Percentiles rank a stretch among this genome's conserved stretches.
phyloP scores from a whole-genome alignment of 768 basidiomycete species.

The Dacryopinax spathularia region DNA sequence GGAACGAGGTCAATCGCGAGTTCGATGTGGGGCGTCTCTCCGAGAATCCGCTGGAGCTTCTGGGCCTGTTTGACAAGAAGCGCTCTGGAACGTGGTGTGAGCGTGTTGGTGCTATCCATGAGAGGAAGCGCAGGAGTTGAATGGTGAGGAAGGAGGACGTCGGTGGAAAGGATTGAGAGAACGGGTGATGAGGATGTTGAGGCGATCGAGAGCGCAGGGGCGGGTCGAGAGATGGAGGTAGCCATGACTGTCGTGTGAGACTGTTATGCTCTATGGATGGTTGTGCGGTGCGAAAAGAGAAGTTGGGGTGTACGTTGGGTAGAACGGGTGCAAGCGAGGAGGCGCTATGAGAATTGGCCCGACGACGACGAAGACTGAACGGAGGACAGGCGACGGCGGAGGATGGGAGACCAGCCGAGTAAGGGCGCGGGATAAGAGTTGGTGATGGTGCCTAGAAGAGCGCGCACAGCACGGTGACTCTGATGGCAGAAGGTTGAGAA shows the following conservation, averaged over 20 bases:
- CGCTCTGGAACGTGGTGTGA: neutral
- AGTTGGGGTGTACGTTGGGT: neutral
- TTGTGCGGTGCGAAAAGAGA: too few species aligned
- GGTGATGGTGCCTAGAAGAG: neutral
- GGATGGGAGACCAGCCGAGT: too few species aligned
- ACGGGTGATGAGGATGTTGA: neutral
- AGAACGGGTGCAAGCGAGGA: too few species aligned
- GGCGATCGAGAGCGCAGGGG: neutral
- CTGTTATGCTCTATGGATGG: neutral
- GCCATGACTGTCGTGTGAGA: neutral
- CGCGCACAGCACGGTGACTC: neutral
- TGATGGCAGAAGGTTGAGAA: neutral
- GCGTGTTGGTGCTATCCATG: neutral
- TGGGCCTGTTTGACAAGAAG: neutral
- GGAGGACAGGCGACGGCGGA: too few species aligned
- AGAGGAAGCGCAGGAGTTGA: neutral
- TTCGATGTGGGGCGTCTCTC: neutral
- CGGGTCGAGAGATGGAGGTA: neutral
- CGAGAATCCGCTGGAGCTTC: constrained; percentile 1
- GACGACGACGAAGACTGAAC: too few species aligned
- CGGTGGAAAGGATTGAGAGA: neutral
- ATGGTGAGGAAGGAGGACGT: neutral
- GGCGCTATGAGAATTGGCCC: too few species aligned
- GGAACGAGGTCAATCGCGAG: neutral
- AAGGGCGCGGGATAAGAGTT: too few species aligned